Conservation (phyloP, 495 filamentous ascomycete genomes). For the Hypoxylon trugodes region DNA sequence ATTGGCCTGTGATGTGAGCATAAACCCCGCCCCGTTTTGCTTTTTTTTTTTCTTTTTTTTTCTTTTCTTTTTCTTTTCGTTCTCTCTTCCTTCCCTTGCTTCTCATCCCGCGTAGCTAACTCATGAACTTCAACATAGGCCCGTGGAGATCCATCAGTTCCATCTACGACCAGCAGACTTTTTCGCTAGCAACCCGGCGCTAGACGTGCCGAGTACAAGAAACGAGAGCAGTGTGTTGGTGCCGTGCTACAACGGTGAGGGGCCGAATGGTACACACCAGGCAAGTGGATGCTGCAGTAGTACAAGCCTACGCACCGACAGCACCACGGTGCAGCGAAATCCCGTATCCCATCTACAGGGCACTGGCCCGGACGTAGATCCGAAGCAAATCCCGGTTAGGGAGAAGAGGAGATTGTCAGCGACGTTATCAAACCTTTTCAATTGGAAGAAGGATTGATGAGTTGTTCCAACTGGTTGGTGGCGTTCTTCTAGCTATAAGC, state of each 20-base stretch:
- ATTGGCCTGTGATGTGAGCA: constrained; percentile 68
- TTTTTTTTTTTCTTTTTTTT: neutral
- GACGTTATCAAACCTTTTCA: constrained; percentile 37
- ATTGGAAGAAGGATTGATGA: constrained; percentile 42
- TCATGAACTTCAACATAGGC: constrained; percentile 49
- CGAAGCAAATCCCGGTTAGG: constrained; percentile 36
- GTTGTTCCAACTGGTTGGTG: neutral
- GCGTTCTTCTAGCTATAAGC: neutral
- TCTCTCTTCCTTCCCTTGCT: neutral
- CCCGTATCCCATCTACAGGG: constrained; percentile 46
- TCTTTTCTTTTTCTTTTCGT: neutral
- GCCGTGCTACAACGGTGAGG: constrained; percentile 34
- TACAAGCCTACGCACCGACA: constrained; percentile 45
- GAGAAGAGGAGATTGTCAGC: constrained; percentile 37
- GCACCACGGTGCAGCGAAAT: constrained; percentile 40
- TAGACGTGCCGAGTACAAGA: constrained; percentile 61
- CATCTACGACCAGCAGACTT: constrained; percentile 63
- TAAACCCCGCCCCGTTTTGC: neutral
- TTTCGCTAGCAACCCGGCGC: constrained; percentile 62
- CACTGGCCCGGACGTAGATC: constrained; percentile 41
- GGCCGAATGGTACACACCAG: constrained; percentile 7
- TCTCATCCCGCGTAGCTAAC: constrained; percentile 2
- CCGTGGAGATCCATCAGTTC: constrained; percentile 66
- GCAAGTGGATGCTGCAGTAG: constrained; percentile 32
- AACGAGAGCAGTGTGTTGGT: constrained; percentile 63